Base-by-base conservation (phyloP, 1,284 basidiomycete genomes). In the Cryptococcus amylolentus region DNA sequence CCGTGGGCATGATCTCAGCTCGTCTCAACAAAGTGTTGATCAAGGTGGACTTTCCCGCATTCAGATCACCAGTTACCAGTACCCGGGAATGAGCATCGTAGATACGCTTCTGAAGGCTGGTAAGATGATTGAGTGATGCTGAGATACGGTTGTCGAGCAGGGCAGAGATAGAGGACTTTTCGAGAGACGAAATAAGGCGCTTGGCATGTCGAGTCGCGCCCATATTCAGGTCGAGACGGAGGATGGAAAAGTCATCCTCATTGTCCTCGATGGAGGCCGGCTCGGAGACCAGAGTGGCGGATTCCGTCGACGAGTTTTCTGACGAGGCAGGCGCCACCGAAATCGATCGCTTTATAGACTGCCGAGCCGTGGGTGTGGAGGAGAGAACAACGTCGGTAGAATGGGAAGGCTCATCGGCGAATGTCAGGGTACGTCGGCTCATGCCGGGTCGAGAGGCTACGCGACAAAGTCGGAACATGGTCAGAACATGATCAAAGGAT, bases 11-110 rank as follows among this genome's bases (percentile, higher is more conserved):
- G 51, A 97, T 86, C 74, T 89, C 88, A 42, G 64, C 53, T 45
- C 88, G 85, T 54, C 91, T 82, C 7, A 97, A 83, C 38, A 99
- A 81, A 1, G 94, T 90, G 69, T 99, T 98, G 75, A 98, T 91
- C 70, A 98, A 89, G 0, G 96, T 98, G 37, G 93, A 97, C 79
- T 99, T 99, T 69, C 96, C 96, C 35, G 96, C 90, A 73, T 99
- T 99, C 58, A 98, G 83, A 76, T 99, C 96, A 64, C 96, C 96
- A n/a, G 96, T 98, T 59, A 99, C 91, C 60, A 99, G 85, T 46
- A 99, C 94, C 73, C 97, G 93, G 66, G 91, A 95, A 13, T 91
- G 90, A 2, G 86, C 92, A 76, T 98, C 95, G 71, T 89, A 82
- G 20, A 98, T 87, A 48, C 96, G 88, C 55, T 84, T 82, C 50